These are phyloP conservation scores for Plasmodium gaboni DNA, from an alignment of 169 alveolate species.

Conservation along the genomic window DNA sequence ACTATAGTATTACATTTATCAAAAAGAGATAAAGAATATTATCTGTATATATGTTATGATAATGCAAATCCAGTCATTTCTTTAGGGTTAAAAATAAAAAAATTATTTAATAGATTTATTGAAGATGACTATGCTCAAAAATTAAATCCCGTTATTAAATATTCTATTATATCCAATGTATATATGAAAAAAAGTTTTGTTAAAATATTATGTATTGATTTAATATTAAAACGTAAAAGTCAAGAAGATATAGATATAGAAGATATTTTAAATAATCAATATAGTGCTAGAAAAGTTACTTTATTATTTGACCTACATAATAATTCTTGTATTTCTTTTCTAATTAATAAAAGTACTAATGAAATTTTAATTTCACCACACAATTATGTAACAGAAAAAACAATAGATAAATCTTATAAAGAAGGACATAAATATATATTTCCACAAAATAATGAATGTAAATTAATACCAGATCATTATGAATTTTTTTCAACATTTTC, in stretches of 20 bases:
- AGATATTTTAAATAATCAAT: conserved; percentile 29
- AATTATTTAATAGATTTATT: conserved; percentile 66
- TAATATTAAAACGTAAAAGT: conserved; percentile 52
- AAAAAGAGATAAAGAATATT: conserved; percentile 53
- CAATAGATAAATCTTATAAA: conserved; percentile 63
- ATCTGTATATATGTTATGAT: conserved; percentile 64
- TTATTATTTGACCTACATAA: conserved; percentile 65
- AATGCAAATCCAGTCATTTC: conserved; percentile 68
- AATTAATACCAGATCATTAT: conserved; percentile 68
- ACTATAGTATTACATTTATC: conserved; percentile 64
- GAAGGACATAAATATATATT: conserved; percentile 65
- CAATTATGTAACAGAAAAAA: conserved; percentile 70
- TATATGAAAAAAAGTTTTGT: conserved; percentile 57
- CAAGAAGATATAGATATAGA: conserved; percentile 64
- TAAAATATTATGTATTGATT: conserved; percentile 73
- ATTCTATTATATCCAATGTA: conserved; percentile 55
- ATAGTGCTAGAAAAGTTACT: conserved; percentile 53
- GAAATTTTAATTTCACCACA: conserved; percentile 73
- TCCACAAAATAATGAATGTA: conserved; percentile 65
- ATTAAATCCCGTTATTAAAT: conserved; percentile 70
- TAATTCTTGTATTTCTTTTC: conserved; percentile 69
- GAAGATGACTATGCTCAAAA: conserved; percentile 75
- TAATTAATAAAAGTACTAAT: conserved; percentile 58
- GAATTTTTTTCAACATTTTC: conserved; percentile 66
- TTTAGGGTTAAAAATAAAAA: conserved; percentile 64